Evolutionary conservation across 2,329 filamentous ascomycete species (phyloP).

Genomic region (Calcarisporium arbuscula): DNA sequence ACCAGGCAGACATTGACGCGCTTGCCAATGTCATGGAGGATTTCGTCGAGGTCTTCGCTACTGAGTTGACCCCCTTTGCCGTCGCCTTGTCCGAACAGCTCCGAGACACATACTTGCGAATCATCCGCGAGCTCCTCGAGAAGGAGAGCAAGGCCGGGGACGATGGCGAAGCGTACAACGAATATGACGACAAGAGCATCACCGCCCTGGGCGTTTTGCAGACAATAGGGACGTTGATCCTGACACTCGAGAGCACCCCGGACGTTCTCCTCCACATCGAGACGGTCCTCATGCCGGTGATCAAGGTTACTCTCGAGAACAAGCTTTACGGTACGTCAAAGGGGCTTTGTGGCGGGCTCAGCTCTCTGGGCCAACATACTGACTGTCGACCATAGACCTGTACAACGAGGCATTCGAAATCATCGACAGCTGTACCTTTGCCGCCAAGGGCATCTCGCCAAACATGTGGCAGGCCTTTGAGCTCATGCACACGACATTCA

Average conservation of each 20-base stretch:
- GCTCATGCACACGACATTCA: slow-evolving; percentile 93
- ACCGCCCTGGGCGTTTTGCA: slow-evolving; percentile 93
- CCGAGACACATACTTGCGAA: slow-evolving; percentile 90
- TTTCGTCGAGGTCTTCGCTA: slow-evolving; percentile 97
- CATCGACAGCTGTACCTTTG: slow-evolving; percentile 98
- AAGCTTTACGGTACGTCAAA: slow-evolving; percentile 72
- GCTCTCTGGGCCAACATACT: too few species aligned
- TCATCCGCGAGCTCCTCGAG: slow-evolving; percentile 85
- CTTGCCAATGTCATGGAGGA: slow-evolving; percentile 99
- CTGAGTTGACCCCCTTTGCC: slow-evolving; percentile 92
- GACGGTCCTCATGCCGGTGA: slow-evolving; percentile 93
- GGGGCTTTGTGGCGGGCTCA: neutral
- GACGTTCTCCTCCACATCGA: slow-evolving; percentile 93
- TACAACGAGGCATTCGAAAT: slow-evolving; percentile 99
- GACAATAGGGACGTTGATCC: slow-evolving; percentile 93
- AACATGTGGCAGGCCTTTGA: slow-evolving; percentile 99
- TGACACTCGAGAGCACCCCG: slow-evolving; percentile 93
- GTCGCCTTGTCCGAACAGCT: slow-evolving; percentile 94
- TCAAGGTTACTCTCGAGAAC: slow-evolving; percentile 92
- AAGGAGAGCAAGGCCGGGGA: slow-evolving; percentile 73
- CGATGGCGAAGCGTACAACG: slow-evolving; percentile 73
- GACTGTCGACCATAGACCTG: too few species aligned
- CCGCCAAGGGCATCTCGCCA: slow-evolving; percentile 87
- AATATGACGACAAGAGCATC: slow-evolving; percentile 98
- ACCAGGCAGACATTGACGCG: slow-evolving; percentile 96